phyloP scores from a whole-genome alignment of 108 stramenopile species.

The Nannochloropsis oceanica region DNA sequence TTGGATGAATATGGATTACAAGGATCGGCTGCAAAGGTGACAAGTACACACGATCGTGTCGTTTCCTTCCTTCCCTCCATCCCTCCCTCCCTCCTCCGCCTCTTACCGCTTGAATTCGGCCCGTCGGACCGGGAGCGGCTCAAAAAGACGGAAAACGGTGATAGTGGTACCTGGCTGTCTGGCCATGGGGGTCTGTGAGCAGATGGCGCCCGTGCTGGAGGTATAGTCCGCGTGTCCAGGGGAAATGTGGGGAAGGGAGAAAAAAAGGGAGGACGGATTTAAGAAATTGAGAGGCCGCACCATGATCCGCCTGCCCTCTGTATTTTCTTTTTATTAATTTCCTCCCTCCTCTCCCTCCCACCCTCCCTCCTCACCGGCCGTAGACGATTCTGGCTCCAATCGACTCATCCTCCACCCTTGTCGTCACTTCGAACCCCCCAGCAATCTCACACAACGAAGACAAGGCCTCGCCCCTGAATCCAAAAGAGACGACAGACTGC shows the following conservation, averaged over 20 bases:
- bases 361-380: conserved; percentile 2
- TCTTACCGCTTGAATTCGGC: conserved; percentile 34
- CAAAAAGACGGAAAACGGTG: conserved; percentile 36
- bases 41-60: neutral
- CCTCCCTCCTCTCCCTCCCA: neutral
- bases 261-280: neutral
- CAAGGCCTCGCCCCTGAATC: conserved; percentile 46
- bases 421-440: conserved; percentile 30
- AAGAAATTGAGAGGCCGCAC: no score
- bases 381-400: conserved; percentile 30
- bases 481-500: conserved; percentile 22
- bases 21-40: neutral
- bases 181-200: neutral
- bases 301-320: no score
- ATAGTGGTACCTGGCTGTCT: conserved; percentile 39
- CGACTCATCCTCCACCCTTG: conserved; percentile 20
- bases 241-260: neutral
- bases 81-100: neutral
- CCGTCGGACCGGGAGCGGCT: conserved; percentile 40
- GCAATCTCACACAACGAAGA: conserved; percentile 43
- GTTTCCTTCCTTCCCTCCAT: neutral
- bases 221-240: conserved; percentile 2
- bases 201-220: neutral
- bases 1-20: no score
- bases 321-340: no score